Evolutionary conservation across 306 rosid genomes (phyloP).

Genomic region (Abrus pulchellus): DNA sequence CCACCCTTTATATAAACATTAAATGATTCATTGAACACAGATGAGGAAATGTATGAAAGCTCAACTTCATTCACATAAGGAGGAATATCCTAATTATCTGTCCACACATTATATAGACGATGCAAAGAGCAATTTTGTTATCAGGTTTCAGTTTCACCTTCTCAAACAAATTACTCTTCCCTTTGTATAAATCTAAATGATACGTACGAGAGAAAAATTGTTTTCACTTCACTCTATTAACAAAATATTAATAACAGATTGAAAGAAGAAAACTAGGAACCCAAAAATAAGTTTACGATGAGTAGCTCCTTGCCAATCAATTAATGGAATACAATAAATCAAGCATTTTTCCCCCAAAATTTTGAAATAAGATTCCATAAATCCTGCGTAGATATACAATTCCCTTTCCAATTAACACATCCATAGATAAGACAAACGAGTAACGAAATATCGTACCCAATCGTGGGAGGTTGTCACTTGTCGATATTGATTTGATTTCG

Average conservation of each 20-base stretch:
- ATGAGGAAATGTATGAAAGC: not conserved
- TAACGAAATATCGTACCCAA: not conserved
- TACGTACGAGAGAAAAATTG: not conserved
- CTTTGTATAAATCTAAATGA: not conserved
- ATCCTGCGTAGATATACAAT: not conserved
- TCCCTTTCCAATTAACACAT: not conserved
- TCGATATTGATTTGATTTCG: not conserved
- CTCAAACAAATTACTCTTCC: not conserved
- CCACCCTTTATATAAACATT: not conserved
- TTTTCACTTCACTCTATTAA: not conserved
- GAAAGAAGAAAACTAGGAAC: constrained; percentile 14
- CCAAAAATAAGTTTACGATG: not conserved
- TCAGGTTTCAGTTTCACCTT: constrained; percentile 1
- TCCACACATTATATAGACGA: not conserved
- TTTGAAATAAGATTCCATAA: not conserved
- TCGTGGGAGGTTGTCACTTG: not conserved
- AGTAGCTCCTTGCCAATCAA: not conserved
- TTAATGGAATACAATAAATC: not conserved
- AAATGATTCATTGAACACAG: constrained; percentile 11
- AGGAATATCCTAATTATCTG: not conserved
- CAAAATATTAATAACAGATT: not conserved
- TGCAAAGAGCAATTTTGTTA: not conserved
- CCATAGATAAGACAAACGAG: not conserved
- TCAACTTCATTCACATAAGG: constrained; percentile 14
- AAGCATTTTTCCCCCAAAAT: not conserved